Percentiles rank a stretch among this genome's conserved stretches.
Conservation (phyloP, 768 basidiomycete genomes). For the Hydnomerulius pinastri region DNA sequence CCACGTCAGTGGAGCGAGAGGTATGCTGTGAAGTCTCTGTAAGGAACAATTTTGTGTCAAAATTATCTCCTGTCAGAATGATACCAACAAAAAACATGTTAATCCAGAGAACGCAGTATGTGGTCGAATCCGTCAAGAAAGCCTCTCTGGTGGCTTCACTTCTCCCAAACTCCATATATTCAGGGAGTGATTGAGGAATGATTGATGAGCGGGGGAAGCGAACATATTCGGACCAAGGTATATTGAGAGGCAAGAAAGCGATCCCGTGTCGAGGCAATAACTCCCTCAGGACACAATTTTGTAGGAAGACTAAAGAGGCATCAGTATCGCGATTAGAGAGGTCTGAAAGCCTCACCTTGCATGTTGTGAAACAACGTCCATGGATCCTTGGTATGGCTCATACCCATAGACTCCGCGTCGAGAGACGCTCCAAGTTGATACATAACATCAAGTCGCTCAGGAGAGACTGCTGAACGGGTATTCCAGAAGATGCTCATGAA, state of each 20-base stretch:
- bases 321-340: background rate
- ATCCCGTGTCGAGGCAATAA: slow-evolving; percentile 45
- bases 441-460: background rate
- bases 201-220: background rate
- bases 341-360: slow-evolving; percentile 42
- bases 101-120: slow-evolving; percentile 14
- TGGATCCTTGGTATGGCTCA: slow-evolving; percentile 30
- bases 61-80: no score
- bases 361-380: slow-evolving; percentile 55
- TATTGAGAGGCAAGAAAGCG: slow-evolving; percentile 40
- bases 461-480: background rate
- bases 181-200: background rate
- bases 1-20: no score
- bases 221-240: slow-evolving; percentile 2
- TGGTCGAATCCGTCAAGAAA: slow-evolving; percentile 16
- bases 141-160: slow-evolving; percentile 7
- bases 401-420: slow-evolving; percentile 7
- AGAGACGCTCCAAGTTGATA: slow-evolving; percentile 17
- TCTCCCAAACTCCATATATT: slow-evolving; percentile 4
- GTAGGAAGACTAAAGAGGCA: slow-evolving; percentile 46
- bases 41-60: no score
- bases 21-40: no score
- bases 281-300: slow-evolving; percentile 42
- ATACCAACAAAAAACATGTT: background rate
- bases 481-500: background rate